phyloP scores from a whole-genome alignment of 2,329 filamentous ascomycete species.

The Penicillium olsonii region DNA sequence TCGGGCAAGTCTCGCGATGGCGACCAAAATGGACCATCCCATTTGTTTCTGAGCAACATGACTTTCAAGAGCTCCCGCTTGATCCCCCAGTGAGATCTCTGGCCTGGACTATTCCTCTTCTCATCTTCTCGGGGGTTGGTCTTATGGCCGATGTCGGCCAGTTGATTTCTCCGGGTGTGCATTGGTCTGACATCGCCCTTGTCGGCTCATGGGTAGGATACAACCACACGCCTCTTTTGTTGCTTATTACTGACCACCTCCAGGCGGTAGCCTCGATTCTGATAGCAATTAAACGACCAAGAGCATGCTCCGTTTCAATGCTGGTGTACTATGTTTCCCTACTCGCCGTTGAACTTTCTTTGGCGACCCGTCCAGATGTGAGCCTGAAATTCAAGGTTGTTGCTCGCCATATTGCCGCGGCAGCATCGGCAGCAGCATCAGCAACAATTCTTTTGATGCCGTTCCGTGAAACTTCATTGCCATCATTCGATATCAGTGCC shows the following conservation, averaged over 20 bases:
- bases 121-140: conserved; percentile 41
- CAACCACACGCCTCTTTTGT: not conserved
- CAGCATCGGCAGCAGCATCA: conserved; percentile 51
- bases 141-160: conserved; percentile 35
- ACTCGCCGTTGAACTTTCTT: conserved; percentile 38
- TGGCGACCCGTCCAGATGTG: conserved; percentile 28
- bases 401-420: conserved; percentile 34
- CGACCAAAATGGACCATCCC: conserved; percentile 54
- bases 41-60: conserved; percentile 51
- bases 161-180: conserved; percentile 20
- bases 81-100: conserved; percentile 30
- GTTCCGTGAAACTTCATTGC: conserved; percentile 61
- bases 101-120: conserved; percentile 41
- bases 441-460: conserved; percentile 67
- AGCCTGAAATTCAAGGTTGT: conserved; percentile 13
- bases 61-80: conserved; percentile 30
- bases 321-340: conserved; percentile 35
- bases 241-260: conserved; percentile 20
- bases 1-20: conserved; percentile 27
- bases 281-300: conserved; percentile 42
- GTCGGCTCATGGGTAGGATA: conserved; percentile 42
- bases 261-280: conserved; percentile 40
- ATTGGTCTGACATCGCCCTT: conserved; percentile 25
- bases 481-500: conserved; percentile 59
- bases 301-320: conserved; percentile 42